Percentiles rank a stretch among this genome's conserved stretches.
These are phyloP conservation scores for Wakefieldia striispora DNA, from an alignment of 768 basidiomycete genomes.

Conservation along the genomic window DNA sequence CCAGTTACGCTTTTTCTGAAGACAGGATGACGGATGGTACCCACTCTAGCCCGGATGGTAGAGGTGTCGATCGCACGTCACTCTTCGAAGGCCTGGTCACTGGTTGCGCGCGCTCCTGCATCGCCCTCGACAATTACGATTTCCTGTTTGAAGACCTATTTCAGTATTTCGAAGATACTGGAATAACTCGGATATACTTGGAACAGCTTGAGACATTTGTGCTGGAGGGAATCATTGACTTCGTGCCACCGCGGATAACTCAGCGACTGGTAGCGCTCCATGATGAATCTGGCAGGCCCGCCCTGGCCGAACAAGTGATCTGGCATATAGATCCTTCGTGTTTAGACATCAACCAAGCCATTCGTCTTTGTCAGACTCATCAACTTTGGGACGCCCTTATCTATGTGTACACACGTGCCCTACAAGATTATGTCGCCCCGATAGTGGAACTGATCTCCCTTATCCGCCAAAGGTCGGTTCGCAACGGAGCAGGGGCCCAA, in stretches of 20 bases:
- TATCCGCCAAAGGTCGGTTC: constrained; percentile 45
- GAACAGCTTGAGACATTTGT: constrained; percentile 79
- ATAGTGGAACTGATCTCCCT: constrained; percentile 80
- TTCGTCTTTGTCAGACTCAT: constrained; percentile 78
- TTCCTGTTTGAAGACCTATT: constrained; percentile 94
- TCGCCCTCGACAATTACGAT: constrained; percentile 76
- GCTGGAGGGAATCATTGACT: constrained; percentile 65
- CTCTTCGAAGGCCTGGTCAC: constrained; percentile 87
- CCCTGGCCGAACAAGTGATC: constrained; percentile 83
- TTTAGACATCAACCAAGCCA: constrained; percentile 91
- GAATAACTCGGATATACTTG: constrained; percentile 84
- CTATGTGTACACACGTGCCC: constrained; percentile 87
- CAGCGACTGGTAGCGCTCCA: constrained; percentile 81
- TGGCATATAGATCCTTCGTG: constrained; percentile 94
- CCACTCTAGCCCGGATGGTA: constrained; percentile 74
- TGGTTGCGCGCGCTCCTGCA: constrained; percentile 73
- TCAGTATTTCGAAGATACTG: constrained; percentile 80
- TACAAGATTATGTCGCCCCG: constrained; percentile 87
- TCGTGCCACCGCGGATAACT: constrained; percentile 84
- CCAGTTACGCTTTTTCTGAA: constrained; percentile 89
- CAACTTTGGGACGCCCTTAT: constrained; percentile 91
- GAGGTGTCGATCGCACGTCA: constrained; percentile 88
- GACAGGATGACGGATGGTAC: constrained; percentile 91
- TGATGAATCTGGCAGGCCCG: constrained; percentile 65
- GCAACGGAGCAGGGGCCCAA: constrained; percentile 13